A percentile compares a stretch with the other conserved stretches of the same genome.
These are phyloP conservation scores for Raffaelea ambrosiae DNA, from an alignment of 2,329 filamentous ascomycete genomes.

Conservation along the genomic window DNA sequence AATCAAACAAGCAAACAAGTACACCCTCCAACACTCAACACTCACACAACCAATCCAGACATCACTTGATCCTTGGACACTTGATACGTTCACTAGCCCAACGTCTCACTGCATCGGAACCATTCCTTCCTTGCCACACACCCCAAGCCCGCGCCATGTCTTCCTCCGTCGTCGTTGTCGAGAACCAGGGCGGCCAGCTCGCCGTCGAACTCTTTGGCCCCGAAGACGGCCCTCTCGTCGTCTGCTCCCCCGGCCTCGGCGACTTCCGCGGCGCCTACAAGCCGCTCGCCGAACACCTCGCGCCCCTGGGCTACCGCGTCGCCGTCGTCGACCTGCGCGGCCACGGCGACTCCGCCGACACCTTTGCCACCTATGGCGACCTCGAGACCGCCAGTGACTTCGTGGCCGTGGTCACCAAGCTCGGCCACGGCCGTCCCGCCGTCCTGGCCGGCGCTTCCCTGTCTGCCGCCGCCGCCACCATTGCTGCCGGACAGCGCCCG, in stretches of 20 bases:
- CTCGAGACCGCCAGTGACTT: conserved; percentile 10
- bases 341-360: conserved; percentile 8
- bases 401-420: conserved; percentile 3
- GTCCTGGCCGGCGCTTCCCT: conserved; percentile 13
- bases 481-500: conserved; percentile 11
- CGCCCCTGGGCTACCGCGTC: conserved; percentile 13
- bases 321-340: conserved; percentile 14
- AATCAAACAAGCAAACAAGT: no score
- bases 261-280: conserved; percentile 12
- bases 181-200: conserved; percentile 7
- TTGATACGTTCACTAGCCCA: no score
- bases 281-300: conserved; percentile 12
- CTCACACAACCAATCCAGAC: no score
- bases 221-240: conserved; percentile 8
- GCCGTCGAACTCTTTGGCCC: conserved; percentile 14
- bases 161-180: not conserved
- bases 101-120: no score
- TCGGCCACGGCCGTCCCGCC: conserved; percentile 2
- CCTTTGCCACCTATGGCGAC: conserved; percentile 12
- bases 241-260: conserved; percentile 14
- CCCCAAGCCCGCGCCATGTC: conserved; percentile 4
- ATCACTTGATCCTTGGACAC: no score
- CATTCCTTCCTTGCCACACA: not conserved
- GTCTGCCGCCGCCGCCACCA: conserved; percentile 11
- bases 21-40: no score